A percentile compares a stretch with the other conserved stretches of the same genome.
Evolutionary conservation across 2,329 filamentous ascomycete species (phyloP).

Genomic region (Arthrobotrys iridis): DNA sequence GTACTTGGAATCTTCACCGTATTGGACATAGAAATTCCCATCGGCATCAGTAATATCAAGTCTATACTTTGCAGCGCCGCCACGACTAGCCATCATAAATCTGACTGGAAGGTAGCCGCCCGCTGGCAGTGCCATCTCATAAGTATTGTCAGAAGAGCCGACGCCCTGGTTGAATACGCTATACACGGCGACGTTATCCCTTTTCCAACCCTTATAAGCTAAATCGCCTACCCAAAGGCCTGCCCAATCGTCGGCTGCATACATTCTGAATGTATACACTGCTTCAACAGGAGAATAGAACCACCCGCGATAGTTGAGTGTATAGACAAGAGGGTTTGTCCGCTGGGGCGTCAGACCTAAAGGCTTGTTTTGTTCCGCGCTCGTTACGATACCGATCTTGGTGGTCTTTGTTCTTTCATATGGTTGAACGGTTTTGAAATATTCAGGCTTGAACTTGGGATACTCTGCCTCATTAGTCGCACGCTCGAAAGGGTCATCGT

Average conservation of each 20-base stretch:
- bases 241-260: not conserved
- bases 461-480: not conserved
- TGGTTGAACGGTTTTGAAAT: not conserved
- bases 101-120: constrained; percentile 5
- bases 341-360: not conserved
- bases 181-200: not conserved
- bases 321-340: not conserved
- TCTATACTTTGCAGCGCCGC: not conserved
- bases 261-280: not conserved
- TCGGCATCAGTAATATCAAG: not conserved
- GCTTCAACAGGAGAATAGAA: not conserved
- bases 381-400: not conserved
- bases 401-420: not conserved
- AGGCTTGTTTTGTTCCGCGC: not conserved
- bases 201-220: not conserved
- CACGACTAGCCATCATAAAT: constrained; percentile 12
- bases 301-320: constrained; percentile 1
- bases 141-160: not conserved
- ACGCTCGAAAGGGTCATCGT: not conserved
- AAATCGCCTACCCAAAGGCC: constrained; percentile 1
- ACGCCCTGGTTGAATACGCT: not conserved
- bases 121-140: not conserved
- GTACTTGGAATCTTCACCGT: not conserved
- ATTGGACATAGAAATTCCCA: not conserved
- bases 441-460: not conserved